These are phyloP conservation scores for Knoxia roxburghii DNA, from an alignment of 257 asterid genomes.

Conservation along the genomic window DNA sequence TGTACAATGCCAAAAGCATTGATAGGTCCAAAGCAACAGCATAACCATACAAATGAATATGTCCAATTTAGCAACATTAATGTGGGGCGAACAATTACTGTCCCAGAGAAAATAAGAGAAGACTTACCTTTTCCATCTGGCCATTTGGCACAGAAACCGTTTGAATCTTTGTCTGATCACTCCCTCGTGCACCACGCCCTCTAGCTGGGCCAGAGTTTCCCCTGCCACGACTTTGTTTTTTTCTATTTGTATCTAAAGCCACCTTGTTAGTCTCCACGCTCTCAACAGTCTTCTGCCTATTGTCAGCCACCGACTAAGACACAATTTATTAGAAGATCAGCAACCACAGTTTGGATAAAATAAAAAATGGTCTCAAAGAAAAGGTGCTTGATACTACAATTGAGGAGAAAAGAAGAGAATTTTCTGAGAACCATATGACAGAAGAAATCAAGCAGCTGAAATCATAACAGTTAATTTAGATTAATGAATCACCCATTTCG, in stretches of 20 bases:
- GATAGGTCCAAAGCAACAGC: not conserved
- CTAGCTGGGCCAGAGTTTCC: constrained; percentile 63
- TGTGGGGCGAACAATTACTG: constrained; percentile 13
- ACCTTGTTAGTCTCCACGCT: constrained; percentile 40
- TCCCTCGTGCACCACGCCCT: constrained; percentile 70
- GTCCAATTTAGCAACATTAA: not conserved
- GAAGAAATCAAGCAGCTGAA: not conserved
- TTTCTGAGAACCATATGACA: no score
- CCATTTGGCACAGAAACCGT: constrained; percentile 50
- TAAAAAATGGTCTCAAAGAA: constrained; percentile 2
- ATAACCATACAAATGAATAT: not conserved
- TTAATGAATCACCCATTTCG: not conserved
- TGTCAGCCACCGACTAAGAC: constrained; percentile 43
- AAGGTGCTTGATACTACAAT: constrained; percentile 5
- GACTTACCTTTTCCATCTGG: constrained; percentile 57
- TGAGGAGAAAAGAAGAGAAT: no score
- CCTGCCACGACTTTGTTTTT: constrained; percentile 72
- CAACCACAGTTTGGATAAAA: not conserved
- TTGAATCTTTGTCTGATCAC: constrained; percentile 53
- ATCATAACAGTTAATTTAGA: not conserved
- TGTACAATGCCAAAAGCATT: not conserved
- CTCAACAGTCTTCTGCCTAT: constrained; percentile 45
- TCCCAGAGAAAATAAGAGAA: constrained; percentile 9
- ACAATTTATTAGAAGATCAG: constrained; percentile 29
- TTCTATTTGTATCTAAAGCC: constrained; percentile 53